phyloP scores from a whole-genome alignment of 495 filamentous ascomycete species.

The Lasiosphaeria miniovina region DNA sequence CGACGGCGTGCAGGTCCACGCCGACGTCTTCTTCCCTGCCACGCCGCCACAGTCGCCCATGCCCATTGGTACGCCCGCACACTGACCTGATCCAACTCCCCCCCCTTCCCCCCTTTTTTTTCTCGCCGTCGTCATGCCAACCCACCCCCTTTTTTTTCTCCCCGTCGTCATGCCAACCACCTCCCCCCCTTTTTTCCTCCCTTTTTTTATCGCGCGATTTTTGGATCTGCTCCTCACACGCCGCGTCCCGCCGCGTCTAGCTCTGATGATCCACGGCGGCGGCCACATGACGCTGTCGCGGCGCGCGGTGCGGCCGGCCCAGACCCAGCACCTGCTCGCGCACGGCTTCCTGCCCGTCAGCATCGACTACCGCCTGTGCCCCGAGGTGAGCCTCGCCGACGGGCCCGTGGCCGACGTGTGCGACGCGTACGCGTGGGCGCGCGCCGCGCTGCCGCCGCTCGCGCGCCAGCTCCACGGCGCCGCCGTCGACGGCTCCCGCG shows the following conservation, averaged over 20 bases:
- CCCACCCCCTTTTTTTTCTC: too few relatives aligned
- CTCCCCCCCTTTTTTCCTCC: constrained; percentile 2
- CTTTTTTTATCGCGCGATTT: too few relatives aligned
- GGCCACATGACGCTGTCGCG: constrained; percentile 48
- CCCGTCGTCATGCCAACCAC: neutral
- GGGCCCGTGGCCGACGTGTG: constrained; percentile 51
- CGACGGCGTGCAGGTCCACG: constrained; percentile 28
- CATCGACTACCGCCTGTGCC: constrained; percentile 56
- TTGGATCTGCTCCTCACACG: too few relatives aligned
- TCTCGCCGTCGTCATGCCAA: neutral
- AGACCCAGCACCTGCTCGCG: constrained; percentile 38
- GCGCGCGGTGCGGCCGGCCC: constrained; percentile 42
- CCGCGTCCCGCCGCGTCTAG: constrained; percentile 24
- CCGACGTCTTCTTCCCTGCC: constrained; percentile 46
- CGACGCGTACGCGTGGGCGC: constrained; percentile 47
- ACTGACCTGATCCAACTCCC: neutral
- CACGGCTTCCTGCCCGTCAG: constrained; percentile 51
- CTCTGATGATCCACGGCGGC: constrained; percentile 58
- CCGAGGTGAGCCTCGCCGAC: constrained; percentile 46
- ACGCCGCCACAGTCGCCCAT: neutral
- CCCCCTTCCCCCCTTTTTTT: too few relatives aligned
- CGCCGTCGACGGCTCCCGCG: constrained; percentile 31
- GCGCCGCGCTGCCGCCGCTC: neutral
- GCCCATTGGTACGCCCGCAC: neutral
- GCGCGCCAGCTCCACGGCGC: constrained; percentile 20